These are phyloP conservation scores for Candida silvatica DNA, from an alignment of 805 yeast species.

Conservation along the genomic window DNA sequence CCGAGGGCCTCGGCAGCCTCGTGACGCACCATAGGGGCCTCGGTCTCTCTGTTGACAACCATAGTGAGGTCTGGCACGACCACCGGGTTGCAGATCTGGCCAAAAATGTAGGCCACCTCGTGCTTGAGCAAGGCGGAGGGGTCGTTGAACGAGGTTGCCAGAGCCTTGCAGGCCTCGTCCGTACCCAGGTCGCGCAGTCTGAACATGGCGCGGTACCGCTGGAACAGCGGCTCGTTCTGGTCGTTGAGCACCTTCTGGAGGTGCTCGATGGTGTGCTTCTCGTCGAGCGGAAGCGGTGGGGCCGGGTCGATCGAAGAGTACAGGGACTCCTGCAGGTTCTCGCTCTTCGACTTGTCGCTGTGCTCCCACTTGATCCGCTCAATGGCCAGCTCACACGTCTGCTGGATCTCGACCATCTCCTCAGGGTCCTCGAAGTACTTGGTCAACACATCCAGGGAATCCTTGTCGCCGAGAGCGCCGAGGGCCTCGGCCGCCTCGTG, in stretches of 20 bases:
- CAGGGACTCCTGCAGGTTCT: constrained; percentile 63
- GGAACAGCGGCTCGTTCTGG: constrained; percentile 72
- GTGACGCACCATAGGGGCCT: constrained; percentile 98
- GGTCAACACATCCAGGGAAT: constrained; percentile 57
- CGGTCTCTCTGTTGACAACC: constrained; percentile 65
- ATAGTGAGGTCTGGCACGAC: constrained; percentile 82
- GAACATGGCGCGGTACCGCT: constrained; percentile 98
- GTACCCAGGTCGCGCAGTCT: constrained; percentile 91
- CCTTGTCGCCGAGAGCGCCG: constrained; percentile 86
- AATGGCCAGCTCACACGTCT: constrained; percentile 96
- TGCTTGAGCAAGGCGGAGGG: constrained; percentile 92
- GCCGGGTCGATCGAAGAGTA: constrained; percentile 95
- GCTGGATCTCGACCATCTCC: constrained; percentile 71
- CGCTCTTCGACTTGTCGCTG: constrained; percentile 55
- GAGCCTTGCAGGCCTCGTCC: constrained; percentile 85
- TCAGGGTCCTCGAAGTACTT: constrained; percentile 66
- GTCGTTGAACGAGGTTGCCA: constrained; percentile 85
- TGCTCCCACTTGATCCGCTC: constrained; percentile 92
- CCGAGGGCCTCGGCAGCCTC: constrained; percentile 99
- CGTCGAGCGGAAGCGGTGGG: constrained; percentile 75
- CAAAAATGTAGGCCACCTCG: constrained; percentile 97
- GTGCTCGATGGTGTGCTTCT: constrained; percentile 50
- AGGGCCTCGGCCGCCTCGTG: constrained; percentile 99
- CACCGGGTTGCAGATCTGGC: constrained; percentile 91
- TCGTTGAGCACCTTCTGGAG: constrained; percentile 66